These are phyloP conservation scores for Emergomyces orientalis DNA, from an alignment of 2,329 filamentous ascomycete species.

Conservation along the genomic window DNA sequence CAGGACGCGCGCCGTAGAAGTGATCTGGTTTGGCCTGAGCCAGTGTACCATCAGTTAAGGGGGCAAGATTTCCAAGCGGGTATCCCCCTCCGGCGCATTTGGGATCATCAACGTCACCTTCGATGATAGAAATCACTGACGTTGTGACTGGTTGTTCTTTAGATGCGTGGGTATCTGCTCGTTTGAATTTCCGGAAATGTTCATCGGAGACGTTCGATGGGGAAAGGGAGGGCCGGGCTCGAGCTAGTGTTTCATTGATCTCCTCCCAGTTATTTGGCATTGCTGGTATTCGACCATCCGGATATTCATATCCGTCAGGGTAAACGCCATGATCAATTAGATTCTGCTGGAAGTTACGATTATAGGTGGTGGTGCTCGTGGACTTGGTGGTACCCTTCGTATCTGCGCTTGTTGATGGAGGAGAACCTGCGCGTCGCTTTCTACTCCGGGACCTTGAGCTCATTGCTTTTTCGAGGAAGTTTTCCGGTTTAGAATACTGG, in stretches of 20 bases:
- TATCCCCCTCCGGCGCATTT: slow-evolving; percentile 21
- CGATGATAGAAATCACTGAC: too few relatives aligned
- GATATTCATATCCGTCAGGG: slow-evolving; percentile 20
- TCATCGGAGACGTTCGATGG: slow-evolving; percentile 27
- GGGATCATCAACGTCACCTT: slow-evolving; percentile 15
- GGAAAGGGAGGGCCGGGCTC: slow-evolving; percentile 29
- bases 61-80: slow-evolving; percentile 29
- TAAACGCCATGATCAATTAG: too few relatives aligned
- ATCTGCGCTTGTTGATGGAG: slow-evolving; percentile 4
- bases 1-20: slow-evolving; percentile 28
- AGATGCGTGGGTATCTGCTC: too few relatives aligned
- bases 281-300: slow-evolving; percentile 18
- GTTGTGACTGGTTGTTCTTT: too few relatives aligned
- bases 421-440: slow-evolving; percentile 9
- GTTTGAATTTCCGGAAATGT: too few relatives aligned
- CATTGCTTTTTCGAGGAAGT: too few relatives aligned
- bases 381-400: too few relatives aligned
- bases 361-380: too few relatives aligned
- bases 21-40: slow-evolving; percentile 23
- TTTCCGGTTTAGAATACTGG: not conserved
- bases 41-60: slow-evolving; percentile 25
- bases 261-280: slow-evolving; percentile 27
- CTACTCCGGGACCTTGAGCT: not conserved
- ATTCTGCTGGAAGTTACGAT: too few relatives aligned
- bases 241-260: slow-evolving; percentile 22